Evolutionary conservation across 108 stramenopile genomes (phyloP).

Genomic region (Stephanodiscus triporus): DNA sequence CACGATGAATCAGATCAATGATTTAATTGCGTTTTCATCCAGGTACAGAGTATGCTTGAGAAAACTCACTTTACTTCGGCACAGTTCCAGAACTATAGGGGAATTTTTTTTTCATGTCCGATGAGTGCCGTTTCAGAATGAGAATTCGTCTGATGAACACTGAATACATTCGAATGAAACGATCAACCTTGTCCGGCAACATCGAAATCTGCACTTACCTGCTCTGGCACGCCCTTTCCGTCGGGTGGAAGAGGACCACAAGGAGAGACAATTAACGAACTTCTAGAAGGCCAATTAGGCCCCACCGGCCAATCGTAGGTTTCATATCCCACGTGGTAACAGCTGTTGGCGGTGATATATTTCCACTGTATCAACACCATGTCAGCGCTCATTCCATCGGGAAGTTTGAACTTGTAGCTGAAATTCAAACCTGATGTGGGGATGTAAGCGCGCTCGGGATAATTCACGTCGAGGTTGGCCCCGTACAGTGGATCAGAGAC

Average conservation of each 20-base stretch:
- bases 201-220: slow-evolving; percentile 18
- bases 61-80: slow-evolving; percentile 24
- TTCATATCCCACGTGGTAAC: slow-evolving; percentile 36
- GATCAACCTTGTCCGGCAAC: no score
- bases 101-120: neutral
- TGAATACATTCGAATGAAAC: neutral
- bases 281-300: slow-evolving; percentile 1
- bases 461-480: slow-evolving; percentile 31
- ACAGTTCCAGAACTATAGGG: no score
- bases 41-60: no score
- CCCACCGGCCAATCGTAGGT: slow-evolving; percentile 38
- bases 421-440: neutral
- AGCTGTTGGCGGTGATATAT: slow-evolving; percentile 74
- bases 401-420: slow-evolving; percentile 3
- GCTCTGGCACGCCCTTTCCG: slow-evolving; percentile 33
- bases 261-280: neutral
- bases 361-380: slow-evolving; percentile 69
- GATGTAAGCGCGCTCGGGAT: slow-evolving; percentile 58
- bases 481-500: slow-evolving; percentile 48
- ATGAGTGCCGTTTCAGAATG: neutral
- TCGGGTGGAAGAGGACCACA: slow-evolving; percentile 34
- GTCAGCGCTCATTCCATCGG: slow-evolving; percentile 23
- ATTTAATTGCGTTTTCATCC: no score
- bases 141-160: neutral
- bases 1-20: no score